Evolutionary conservation across 805 yeast genomes (phyloP).

Genomic region (Zygoascus flipseniorum): DNA sequence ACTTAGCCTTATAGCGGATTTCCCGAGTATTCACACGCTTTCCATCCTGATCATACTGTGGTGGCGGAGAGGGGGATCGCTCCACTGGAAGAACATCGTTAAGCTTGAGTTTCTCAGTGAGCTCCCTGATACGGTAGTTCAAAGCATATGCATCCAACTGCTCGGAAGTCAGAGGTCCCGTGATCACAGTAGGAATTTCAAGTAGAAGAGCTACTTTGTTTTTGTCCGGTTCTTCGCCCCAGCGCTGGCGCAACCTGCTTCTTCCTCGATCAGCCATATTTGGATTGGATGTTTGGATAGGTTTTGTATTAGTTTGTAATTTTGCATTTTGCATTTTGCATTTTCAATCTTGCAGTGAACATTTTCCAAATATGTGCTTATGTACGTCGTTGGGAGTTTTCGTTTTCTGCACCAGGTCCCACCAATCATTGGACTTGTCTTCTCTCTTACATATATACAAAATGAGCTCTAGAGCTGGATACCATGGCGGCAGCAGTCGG

Average conservation of each 20-base stretch:
- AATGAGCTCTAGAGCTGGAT: constrained; percentile 33
- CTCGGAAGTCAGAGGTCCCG: constrained; percentile 55
- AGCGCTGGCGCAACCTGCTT: not conserved
- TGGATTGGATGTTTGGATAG: not conserved
- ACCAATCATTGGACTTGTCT: constrained; percentile 6
- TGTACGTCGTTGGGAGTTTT: not conserved
- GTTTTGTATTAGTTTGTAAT: not conserved
- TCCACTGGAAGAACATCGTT: constrained; percentile 41
- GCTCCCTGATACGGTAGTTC: constrained; percentile 69
- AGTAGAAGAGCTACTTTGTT: constrained; percentile 22
- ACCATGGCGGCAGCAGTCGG: constrained; percentile 38
- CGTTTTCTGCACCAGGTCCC: not conserved
- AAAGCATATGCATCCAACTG: constrained; percentile 66
- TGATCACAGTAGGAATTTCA: constrained; percentile 34
- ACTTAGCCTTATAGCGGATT: constrained; percentile 45
- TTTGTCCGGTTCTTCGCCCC: constrained; percentile 1
- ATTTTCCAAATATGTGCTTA: too few relatives aligned
- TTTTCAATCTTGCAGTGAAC: too few relatives aligned
- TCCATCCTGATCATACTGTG: constrained; percentile 76
- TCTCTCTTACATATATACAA: constrained; percentile 3
- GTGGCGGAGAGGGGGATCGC: constrained; percentile 78
- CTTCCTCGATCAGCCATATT: constrained; percentile 1
- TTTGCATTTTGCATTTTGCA: not conserved
- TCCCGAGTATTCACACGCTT: constrained; percentile 82
- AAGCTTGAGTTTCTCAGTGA: constrained; percentile 50